phyloP scores from a whole-genome alignment of 495 filamentous ascomycete genomes.

The Copromyces sp. region DNA sequence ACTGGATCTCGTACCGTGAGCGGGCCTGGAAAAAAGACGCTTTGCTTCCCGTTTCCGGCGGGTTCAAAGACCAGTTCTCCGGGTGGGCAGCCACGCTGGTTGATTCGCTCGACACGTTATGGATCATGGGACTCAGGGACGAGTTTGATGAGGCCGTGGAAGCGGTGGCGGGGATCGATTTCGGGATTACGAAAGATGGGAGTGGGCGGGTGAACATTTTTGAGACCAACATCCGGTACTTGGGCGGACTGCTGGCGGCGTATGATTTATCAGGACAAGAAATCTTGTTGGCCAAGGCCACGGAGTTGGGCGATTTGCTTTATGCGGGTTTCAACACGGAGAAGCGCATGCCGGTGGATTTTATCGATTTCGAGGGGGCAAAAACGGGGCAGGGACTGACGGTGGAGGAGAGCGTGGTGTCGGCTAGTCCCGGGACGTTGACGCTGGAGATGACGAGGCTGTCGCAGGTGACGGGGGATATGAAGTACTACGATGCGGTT shows the following conservation, averaged over 20 bases:
- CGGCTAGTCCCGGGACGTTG: constrained; percentile 41
- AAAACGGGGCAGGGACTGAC: constrained; percentile 22
- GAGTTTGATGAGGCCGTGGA: constrained; percentile 78
- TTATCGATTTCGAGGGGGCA: constrained; percentile 45
- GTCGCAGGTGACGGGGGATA: constrained; percentile 72
- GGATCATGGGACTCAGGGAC: constrained; percentile 79
- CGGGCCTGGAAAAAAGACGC: constrained; percentile 78
- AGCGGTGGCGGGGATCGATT: constrained; percentile 68
- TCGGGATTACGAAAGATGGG: constrained; percentile 44
- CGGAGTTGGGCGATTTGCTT: constrained; percentile 72
- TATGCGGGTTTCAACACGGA: constrained; percentile 82
- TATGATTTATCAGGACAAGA: constrained; percentile 66
- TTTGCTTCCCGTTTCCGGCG: constrained; percentile 52
- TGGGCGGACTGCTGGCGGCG: constrained; percentile 69
- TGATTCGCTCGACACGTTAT: constrained; percentile 76
- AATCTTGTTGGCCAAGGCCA: constrained; percentile 66
- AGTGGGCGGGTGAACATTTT: constrained; percentile 58
- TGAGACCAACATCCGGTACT: constrained; percentile 75
- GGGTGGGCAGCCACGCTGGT: constrained; percentile 89
- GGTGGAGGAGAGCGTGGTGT: constrained; percentile 23
- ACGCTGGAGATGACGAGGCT: constrained; percentile 81
- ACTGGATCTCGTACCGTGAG: constrained; percentile 67
- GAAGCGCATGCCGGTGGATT: constrained; percentile 69
- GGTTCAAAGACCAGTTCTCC: constrained; percentile 60
- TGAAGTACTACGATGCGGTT: constrained; percentile 87